phyloP scores from a whole-genome alignment of 208 protist genomes.

The Trypanosoma cruzi region DNA sequence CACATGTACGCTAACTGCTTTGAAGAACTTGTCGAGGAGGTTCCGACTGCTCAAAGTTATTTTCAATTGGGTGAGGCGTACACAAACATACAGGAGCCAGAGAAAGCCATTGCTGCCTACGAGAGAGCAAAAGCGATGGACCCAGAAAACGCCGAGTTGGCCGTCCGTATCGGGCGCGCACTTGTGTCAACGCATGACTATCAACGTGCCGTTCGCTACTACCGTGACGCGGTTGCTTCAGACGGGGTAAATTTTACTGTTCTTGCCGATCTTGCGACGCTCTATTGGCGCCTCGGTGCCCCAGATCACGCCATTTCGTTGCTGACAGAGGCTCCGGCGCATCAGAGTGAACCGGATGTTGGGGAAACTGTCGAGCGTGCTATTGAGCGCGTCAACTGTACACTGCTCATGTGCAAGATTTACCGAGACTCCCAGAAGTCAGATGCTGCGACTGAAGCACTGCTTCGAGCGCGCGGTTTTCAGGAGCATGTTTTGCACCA shows the following conservation, averaged over 20 bases:
- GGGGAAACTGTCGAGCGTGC: slow-evolving; percentile 41
- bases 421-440: slow-evolving; percentile 33
- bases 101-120: slow-evolving; percentile 91
- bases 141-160: slow-evolving; percentile 80
- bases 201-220: slow-evolving; percentile 91
- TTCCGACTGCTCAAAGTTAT: slow-evolving; percentile 72
- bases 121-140: slow-evolving; percentile 87
- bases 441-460: slow-evolving; percentile 46
- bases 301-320: slow-evolving; percentile 57
- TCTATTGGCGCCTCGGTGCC: slow-evolving; percentile 89
- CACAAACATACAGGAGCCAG: slow-evolving; percentile 86
- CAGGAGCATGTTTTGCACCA: slow-evolving; percentile 75
- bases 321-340: slow-evolving; percentile 57
- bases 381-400: slow-evolving; percentile 85
- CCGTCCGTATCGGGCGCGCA: slow-evolving; percentile 92
- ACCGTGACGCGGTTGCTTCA: slow-evolving; percentile 73
- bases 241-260: slow-evolving; percentile 76
- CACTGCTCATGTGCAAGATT: slow-evolving; percentile 91
- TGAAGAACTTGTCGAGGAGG: slow-evolving; percentile 87
- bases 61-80: slow-evolving; percentile 92
- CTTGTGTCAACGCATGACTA: slow-evolving; percentile 95
- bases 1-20: slow-evolving; percentile 86
- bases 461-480: slow-evolving; percentile 66
- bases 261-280: slow-evolving; percentile 89
- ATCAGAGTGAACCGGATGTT: slow-evolving; percentile 32